Base-by-base conservation (phyloP, 1,284 basidiomycete species). In the Anthracocystis panici-leucophaei region DNA sequence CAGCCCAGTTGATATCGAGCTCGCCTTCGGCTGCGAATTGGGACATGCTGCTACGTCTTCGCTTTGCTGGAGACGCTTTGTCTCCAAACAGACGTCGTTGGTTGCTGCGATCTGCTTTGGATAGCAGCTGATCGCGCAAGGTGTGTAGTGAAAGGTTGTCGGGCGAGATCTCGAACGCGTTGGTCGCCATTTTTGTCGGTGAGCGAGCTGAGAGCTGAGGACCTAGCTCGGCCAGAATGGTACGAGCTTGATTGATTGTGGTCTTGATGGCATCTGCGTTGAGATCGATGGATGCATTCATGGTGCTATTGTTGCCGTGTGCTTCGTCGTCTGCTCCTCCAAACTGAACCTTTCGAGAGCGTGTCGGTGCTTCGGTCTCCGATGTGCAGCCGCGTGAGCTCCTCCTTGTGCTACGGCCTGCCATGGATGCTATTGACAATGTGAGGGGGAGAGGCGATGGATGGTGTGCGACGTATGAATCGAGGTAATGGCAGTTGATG, bases 1-100 rank as follows among this genome's bases (percentile, higher is more conserved):
- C 45, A 31, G 76, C 64, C 80, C 80, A 82, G 54, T 79, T 77
- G 60, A 82, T 74, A 58, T 74, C 67, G 23, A 82, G 75, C 42
- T 78, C 77, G 58, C 73, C 73, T 53, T 75, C 57, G 16, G 57
- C 65, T 5, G 58, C 49, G 35, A 75, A 50, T 23, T 75, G 73
- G 31, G 73, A 75, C 64, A 75, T 64, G 57, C 73, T 75, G 68
- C 73, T 75, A 7, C 73, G 64, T 45, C 73, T 61, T 20, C 73
- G 73, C 48, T 71, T 75, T 33, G 68, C 64, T 20, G 73, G 73
- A 0, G 67, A 67, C 21, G 60, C 67, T 21, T 65, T 67, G 46
- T 67, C 73, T 27, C 67, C 67, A 48, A 70, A 75, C 0, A 70
- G 62, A 5, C 55, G 62, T 18, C 67, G 50, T 25, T 75, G 73